Evolutionary conservation across 345 rosid genomes (phyloP), one percentile per base, ranked within the genome.

Genomic region (Zanthoxylum bungeanum): DNA sequence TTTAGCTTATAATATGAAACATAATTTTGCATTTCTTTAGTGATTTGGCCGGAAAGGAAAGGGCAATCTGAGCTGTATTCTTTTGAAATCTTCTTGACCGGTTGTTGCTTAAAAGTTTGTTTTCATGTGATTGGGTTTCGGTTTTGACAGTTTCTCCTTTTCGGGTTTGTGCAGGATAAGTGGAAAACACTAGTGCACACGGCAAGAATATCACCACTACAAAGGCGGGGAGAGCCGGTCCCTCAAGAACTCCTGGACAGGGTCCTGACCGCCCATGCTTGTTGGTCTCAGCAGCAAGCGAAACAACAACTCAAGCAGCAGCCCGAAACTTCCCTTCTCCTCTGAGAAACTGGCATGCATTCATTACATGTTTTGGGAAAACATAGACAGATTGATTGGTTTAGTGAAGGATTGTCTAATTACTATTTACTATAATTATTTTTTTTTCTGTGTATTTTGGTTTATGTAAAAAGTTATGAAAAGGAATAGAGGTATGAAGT

Each of bases 161-260:
- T 16, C 2, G 9, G 12, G 6, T 2, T 70, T 16, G 55, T 64
- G n/a, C 82, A 95, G 99, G 99, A 95, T 73, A 95, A 95, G 69
- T 94, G 99, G 99, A 95, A 95, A 79, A 92, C 98, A 17, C 83
- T 95, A 63, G 96, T 95, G 68, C 99, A 92, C 82, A 95, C 98
- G 36, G 98, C 99, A 50, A 89, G 91, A 82, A 95, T 95, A 85
- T 88, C 97, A 53, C 99, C 98, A 0, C 98, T 91, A 72, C 99
- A 95, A 79, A 88, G 99, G 84, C 87, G 99, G 81, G 99, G 98
- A 63, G 97, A 91, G 88, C 96, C 98, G 17, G 99, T 95, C 5
- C 98, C 99, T 0, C 97, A 95, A 69, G 97, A 95, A 78, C 97
- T 95, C 55, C 62, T 95, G 72, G 98, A 95, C 81, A 73, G 99